Base-by-base conservation (phyloP, 1,284 basidiomycete genomes). In the Cryptococcus sp. region DNA sequence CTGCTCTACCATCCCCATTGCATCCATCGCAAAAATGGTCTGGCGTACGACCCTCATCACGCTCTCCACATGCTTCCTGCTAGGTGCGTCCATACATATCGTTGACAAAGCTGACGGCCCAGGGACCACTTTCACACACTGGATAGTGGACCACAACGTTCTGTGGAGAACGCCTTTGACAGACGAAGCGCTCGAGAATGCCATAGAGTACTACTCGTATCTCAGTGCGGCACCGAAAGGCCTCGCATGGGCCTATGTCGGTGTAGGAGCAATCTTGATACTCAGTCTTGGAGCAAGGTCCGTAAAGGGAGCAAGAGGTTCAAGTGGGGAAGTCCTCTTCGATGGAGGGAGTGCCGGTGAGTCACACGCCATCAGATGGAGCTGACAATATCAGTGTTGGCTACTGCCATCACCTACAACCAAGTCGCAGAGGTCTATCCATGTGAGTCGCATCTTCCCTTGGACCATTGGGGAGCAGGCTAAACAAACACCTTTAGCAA, bases 51-150 rank as follows among this genome's bases (percentile, higher is more conserved):
- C 64, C 16, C 56, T 71, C 10, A 67, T 76, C 54, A 76, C 76
- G 15, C 55, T 72, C 50, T 68, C 73, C 19, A 73, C 72, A 39
- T 76, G 74, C 58, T 77, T 77, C 63, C 61, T 77, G 45, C 66
- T 77, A 1, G 76, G 76, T 75, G 23, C 54, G 73, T 61, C 5
- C 41, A 22, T 16, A 3, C 19, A n/a, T 41, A 27, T 19, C 25
- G 31, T 13, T 38, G 27, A 40, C 1, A 19, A 27, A 10, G 47
- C 54, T 57, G 47, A 57, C 52, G 31, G 3, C 22, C 22, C 61
- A 77, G 76, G 76, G 16, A 76, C 76, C 7, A 77, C 76, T 3
- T 77, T 76, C 53, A 71, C 74, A 13, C 74, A 76, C 61, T 77
- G 76, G 76, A 75, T 77, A 47, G 76, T 71, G 13, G 76, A 77